phyloP scores from a whole-genome alignment of 805 yeast species.

The Kodamaea jinghongensis region DNA sequence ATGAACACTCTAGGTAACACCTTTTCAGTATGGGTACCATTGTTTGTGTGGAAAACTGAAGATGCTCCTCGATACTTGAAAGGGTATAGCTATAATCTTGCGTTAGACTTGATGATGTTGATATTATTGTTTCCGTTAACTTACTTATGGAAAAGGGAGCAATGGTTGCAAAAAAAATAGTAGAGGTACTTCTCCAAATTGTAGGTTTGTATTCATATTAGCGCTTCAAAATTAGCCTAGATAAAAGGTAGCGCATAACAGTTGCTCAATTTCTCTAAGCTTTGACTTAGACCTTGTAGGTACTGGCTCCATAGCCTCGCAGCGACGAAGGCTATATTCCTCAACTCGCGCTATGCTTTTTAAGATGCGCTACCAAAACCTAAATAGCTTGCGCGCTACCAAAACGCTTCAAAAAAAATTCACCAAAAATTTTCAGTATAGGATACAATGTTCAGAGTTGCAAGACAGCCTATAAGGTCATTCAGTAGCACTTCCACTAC shows the following conservation, averaged over 20 bases:
- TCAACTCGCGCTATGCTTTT: no score
- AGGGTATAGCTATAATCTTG: constrained; percentile 21
- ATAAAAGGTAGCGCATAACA: no score
- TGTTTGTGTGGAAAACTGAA: constrained; percentile 23
- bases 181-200: no score
- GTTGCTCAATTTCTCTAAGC: no score
- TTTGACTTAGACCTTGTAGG: no score
- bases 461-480: constrained; percentile 11
- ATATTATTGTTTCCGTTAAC: constrained; percentile 23
- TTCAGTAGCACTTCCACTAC: constrained; percentile 8
- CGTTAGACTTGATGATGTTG: constrained; percentile 13
- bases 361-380: neutral
- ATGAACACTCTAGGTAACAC: constrained; percentile 25
- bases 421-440: constrained; percentile 8
- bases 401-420: constrained; percentile 2
- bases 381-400: constrained; percentile 2
- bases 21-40: constrained; percentile 21
- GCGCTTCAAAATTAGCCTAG: no score
- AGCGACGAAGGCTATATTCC: no score
- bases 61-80: constrained; percentile 25
- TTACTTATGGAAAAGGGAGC: constrained; percentile 15
- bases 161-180: constrained; percentile 1
- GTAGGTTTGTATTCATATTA: no score
- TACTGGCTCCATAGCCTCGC: no score
- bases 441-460: constrained; percentile 7